A percentile compares a stretch with the other conserved stretches of the same genome.
These are phyloP conservation scores for Aspergillus bombycis DNA, from an alignment of 2,329 filamentous ascomycete species.

Conservation along the genomic window DNA sequence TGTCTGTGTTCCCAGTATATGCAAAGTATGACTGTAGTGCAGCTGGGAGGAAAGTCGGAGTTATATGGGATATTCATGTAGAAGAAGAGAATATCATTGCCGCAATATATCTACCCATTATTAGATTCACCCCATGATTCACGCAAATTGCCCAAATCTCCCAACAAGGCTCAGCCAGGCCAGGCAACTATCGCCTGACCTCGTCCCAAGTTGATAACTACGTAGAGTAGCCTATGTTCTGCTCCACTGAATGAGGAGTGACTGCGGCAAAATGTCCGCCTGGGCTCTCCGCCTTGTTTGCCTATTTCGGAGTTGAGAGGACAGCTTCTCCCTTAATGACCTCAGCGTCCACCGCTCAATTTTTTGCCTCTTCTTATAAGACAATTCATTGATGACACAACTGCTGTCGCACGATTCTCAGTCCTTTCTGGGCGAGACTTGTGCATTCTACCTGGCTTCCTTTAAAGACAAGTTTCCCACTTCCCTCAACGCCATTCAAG, in stretches of 20 bases:
- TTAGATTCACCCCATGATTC: background rate
- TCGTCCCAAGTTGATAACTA: background rate
- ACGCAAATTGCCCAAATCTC: background rate
- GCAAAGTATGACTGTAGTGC: background rate
- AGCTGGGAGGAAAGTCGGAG: background rate
- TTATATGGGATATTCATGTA: background rate
- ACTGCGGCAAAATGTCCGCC: slow-evolving; percentile 12
- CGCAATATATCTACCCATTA: background rate
- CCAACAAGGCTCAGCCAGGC: background rate
- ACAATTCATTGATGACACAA: slow-evolving; percentile 40
- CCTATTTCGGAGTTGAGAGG: slow-evolving; percentile 8
- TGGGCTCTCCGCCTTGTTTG: slow-evolving; percentile 18
- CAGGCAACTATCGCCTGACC: background rate
- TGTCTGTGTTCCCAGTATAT: background rate
- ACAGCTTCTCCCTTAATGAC: slow-evolving; percentile 22
- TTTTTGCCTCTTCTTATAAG: slow-evolving; percentile 1
- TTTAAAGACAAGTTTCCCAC: slow-evolving; percentile 35
- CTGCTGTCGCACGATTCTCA: slow-evolving; percentile 40
- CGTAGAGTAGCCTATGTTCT: background rate
- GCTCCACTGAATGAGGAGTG: background rate
- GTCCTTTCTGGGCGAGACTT: slow-evolving; percentile 46
- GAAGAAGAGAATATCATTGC: background rate
- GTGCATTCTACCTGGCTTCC: slow-evolving; percentile 42
- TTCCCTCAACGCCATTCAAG: slow-evolving; percentile 37
- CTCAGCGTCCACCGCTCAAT: slow-evolving; percentile 12